Evolutionary conservation across 2,329 filamentous ascomycete species (phyloP).

Genomic region (Alternaria sp.): DNA sequence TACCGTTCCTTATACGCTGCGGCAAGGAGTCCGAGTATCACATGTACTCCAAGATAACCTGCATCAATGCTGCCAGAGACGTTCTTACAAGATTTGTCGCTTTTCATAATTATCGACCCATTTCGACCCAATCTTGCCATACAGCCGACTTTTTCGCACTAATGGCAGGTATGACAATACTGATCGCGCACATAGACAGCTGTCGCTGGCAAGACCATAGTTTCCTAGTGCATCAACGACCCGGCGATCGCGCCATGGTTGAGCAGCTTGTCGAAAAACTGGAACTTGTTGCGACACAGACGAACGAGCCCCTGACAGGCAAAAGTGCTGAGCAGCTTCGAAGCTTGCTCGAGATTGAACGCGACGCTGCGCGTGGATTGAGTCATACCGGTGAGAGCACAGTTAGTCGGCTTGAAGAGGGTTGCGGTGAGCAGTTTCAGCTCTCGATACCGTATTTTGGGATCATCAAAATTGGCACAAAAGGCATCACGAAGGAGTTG

Average conservation of each 20-base stretch:
- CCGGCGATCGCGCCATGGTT: conserved; percentile 30
- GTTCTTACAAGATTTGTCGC: conserved; percentile 25
- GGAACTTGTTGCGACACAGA: conserved; percentile 13
- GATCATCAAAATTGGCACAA: conserved; percentile 42
- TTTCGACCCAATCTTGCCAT: conserved; percentile 20
- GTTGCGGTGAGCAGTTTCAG: conserved; percentile 12
- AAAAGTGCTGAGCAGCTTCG: conserved; percentile 26
- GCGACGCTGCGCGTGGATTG: conserved; percentile 15
- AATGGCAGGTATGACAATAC: conserved; percentile 29
- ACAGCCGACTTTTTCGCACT: conserved; percentile 32
- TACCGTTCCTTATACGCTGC: conserved; percentile 30
- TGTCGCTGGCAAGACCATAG: conserved; percentile 9
- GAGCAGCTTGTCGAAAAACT: conserved; percentile 24
- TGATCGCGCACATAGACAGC: conserved; percentile 30
- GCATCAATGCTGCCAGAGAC: conserved; percentile 26
- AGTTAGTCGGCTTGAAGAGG: neutral
- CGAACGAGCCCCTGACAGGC: conserved; percentile 20
- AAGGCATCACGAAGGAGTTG: conserved; percentile 18
- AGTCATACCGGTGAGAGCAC: conserved; percentile 5
- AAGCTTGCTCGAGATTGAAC: conserved; percentile 29
- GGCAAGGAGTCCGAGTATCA: conserved; percentile 10
- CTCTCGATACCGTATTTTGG: conserved; percentile 44
- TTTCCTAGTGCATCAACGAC: conserved; percentile 25
- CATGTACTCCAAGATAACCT: conserved; percentile 19
- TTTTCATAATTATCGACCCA: conserved; percentile 20